Evolutionary conservation across 1,284 basidiomycete species (phyloP).

Genomic region (Cystobasidium sp.): DNA sequence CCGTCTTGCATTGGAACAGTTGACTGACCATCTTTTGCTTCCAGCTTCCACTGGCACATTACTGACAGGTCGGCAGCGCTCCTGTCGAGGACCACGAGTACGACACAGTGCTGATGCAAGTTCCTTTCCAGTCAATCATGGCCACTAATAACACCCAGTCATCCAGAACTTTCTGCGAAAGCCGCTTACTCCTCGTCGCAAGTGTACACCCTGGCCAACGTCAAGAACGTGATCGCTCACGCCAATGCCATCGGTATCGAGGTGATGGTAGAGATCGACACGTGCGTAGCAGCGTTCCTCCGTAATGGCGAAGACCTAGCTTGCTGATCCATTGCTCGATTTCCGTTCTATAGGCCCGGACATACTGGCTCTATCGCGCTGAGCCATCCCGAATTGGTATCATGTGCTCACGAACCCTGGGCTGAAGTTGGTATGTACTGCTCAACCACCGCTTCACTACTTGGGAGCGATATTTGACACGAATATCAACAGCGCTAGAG

Average conservation of each 20-base stretch:
- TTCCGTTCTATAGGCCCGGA: conserved; percentile 73
- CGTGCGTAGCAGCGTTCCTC: conserved; percentile 23
- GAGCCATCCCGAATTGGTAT: conserved; percentile 72
- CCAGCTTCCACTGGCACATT: conserved; percentile 78
- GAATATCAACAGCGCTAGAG: background rate
- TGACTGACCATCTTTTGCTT: background rate
- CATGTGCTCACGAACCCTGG: conserved; percentile 63
- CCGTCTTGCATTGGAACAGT: background rate
- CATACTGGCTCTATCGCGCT: conserved; percentile 72
- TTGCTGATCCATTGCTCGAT: background rate
- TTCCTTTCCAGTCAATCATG: conserved; percentile 62
- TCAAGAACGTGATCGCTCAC: conserved; percentile 69
- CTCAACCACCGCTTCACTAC: no score
- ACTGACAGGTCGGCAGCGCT: conserved; percentile 57
- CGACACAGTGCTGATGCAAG: conserved; percentile 38
- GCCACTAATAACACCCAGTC: conserved; percentile 64
- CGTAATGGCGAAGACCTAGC: no score
- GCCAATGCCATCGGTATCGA: conserved; percentile 78
- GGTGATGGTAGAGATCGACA: conserved; percentile 64
- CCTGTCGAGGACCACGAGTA: background rate
- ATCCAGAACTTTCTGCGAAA: conserved; percentile 64
- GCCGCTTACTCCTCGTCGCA: conserved; percentile 68
- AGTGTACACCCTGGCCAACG: conserved; percentile 68
- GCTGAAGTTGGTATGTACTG: conserved; percentile 2
- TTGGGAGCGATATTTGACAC: no score